Base-by-base conservation (phyloP, 2,329 filamentous ascomycete genomes). In the Trichoderma semiorbis region DNA sequence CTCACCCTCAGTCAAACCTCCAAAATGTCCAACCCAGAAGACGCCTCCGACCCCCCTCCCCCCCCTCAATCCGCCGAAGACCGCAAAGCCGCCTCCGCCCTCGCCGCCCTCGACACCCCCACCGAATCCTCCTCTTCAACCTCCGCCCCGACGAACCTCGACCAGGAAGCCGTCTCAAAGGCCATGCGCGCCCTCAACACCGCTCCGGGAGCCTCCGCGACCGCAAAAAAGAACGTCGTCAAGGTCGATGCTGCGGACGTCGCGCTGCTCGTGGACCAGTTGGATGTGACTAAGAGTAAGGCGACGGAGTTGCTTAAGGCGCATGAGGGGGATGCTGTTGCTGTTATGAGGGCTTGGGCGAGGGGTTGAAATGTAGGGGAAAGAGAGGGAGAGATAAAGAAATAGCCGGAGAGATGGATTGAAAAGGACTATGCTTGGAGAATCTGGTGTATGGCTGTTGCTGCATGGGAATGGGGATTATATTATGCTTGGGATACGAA, bases 241-340 rank as follows among this genome's bases (percentile, higher is more conserved):
- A 95, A 95, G 84, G 89, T 95, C 60, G 92, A 94, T 73, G 82
- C 88, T 7, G 89, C 87, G 3, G 92, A 95, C 80, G 91, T 95
- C 6, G 81, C 86, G 5, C 81, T 95, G 64, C 79, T 95, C 80
- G 91, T 92, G 14, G 89, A 92, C 62, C 87, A 95, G 79, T 85
- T 95, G 36, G 92, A 95, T 73, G 79, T 95, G 43, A 82, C 88
- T 1, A 94, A 93, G 80, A 76, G 83, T 3, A 93, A 91, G 80
- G 93, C 92, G 2, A 94, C 91, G 2, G 93, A 95, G 73, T 80
- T 95, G 65, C 85, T 96, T 6, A 91, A 90, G 79, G 84, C 87
- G 6, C 85, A 94, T 76, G 91, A 94, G 64, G 93, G 92, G 3
- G 86, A 93, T 77, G 88, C 87, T 2, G 85, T 91, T 50, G 86